phyloP scores from a whole-genome alignment of 78 protist species.

The Mastigamoeba balamuthi region DNA sequence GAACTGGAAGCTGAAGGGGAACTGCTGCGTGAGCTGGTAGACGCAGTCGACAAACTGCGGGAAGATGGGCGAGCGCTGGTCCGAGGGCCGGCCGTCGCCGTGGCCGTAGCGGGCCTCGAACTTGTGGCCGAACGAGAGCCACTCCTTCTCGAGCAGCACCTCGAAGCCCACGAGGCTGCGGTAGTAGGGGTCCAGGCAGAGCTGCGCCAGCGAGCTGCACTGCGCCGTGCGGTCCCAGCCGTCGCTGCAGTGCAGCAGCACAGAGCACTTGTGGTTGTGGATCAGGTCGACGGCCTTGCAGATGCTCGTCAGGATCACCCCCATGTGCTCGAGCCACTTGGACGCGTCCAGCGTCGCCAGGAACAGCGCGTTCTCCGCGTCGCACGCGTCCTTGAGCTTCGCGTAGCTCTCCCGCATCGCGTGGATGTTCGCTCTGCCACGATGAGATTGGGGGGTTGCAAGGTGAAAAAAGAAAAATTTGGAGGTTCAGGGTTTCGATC shows the following conservation, averaged over 20 bases:
- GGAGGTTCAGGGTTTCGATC: no score
- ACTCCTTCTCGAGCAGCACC: conserved; percentile 86
- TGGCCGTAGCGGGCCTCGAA: conserved; percentile 54
- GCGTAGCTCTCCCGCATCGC: conserved; percentile 56
- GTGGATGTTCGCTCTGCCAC: conserved; percentile 62
- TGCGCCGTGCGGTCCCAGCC: conserved; percentile 94
- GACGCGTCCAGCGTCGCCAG: conserved; percentile 33
- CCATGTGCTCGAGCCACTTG: conserved; percentile 46
- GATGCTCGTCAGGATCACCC: conserved; percentile 22
- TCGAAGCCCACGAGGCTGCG: conserved; percentile 78
- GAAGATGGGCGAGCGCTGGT: conserved; percentile 62
- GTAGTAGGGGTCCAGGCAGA: conserved; percentile 80
- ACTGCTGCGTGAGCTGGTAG: conserved; percentile 38
- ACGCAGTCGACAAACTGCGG: conserved; percentile 68
- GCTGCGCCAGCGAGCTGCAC: conserved; percentile 43
- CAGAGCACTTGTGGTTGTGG: conserved; percentile 35
- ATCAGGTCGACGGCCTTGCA: conserved; percentile 34
- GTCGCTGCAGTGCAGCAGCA: conserved; percentile 51
- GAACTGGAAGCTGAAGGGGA: conserved; percentile 66
- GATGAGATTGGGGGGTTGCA: no score
- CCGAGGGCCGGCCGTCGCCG: not conserved
- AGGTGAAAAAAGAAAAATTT: no score
- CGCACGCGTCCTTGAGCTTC: conserved; percentile 1
- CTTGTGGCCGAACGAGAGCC: conserved; percentile 85
- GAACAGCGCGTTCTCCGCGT: conserved; percentile 17